Base-by-base conservation (phyloP, 768 basidiomycete genomes). In the Lactifluus pinguis region DNA sequence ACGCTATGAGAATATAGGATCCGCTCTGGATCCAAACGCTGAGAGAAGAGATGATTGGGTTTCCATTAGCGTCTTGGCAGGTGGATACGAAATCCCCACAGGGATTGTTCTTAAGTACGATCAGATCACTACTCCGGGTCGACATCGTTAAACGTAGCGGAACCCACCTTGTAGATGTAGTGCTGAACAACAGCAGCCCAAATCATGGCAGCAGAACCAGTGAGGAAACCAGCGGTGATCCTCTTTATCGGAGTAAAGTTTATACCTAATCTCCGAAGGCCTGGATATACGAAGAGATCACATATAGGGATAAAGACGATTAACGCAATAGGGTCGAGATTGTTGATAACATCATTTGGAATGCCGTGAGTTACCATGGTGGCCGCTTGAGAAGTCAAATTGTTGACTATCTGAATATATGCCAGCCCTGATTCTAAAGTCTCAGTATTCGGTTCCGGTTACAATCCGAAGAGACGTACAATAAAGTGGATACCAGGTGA, bases 1-100 rank as follows among this genome's bases (percentile, higher is more conserved):
- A 63, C 45, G 85, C 86, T 65, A 88, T 78, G 50, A 88, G 73
- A 44, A 87, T 71, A 69, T 88, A 88, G 6, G 83, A 77, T 59
- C 86, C 87, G 7, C 83, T 79, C 68, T 89, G 87, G 52, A 83
- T 83, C 88, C 88, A 89, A 14, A 90, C 86, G 61, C 84, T 87
- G 17, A 89, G 71, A 7, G 82, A 79, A 4, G 86, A 84, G 32
- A 82, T 73, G 73, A 85, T n/a, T 69, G 83, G 69, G 68, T 82
- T 60, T 72, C 80, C 78, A 65, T 66, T 55, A 0, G 71, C 67
- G 61, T 80, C 82, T 6, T 47, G 62, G 66, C 87, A 87, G 1
- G 78, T 80, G 15, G 77, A 65, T 1, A 85, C 86, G 11, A 72
- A 59, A 53, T 84, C 60, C 15, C 82, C 82, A 48, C 75, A 78